A percentile compares a stretch with the other conserved stretches of the same genome.
These are phyloP conservation scores for Phanerochaete sordida DNA, from an alignment of 768 basidiomycete species.

Conservation along the genomic window DNA sequence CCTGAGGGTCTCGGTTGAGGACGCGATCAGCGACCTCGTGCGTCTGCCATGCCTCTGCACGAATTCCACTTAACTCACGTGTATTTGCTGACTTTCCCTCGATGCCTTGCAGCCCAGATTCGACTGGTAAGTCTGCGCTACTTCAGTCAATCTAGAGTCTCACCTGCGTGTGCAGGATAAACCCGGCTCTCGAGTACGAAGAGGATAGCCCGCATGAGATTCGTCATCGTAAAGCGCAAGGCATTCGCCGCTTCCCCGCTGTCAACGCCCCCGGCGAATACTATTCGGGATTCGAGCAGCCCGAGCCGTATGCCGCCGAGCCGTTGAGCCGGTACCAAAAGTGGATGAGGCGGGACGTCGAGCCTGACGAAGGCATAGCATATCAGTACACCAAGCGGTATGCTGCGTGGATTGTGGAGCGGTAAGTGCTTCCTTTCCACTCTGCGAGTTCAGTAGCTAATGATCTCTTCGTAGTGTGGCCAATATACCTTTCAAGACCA, in stretches of 20 bases:
- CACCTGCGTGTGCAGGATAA: slow-evolving; percentile 38
- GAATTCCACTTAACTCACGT: not conserved
- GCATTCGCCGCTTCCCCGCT: not conserved
- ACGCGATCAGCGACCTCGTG: slow-evolving; percentile 73
- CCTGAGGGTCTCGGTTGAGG: slow-evolving; percentile 52
- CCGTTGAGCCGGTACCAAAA: slow-evolving; percentile 45
- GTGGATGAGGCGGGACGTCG: slow-evolving; percentile 30
- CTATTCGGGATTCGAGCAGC: not conserved
- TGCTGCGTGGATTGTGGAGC: slow-evolving; percentile 42
- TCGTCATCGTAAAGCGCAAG: not conserved
- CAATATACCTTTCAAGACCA: slow-evolving; percentile 48
- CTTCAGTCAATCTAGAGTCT: not conserved
- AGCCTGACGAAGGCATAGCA: slow-evolving; percentile 34
- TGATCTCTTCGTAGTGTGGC: slow-evolving; percentile 6
- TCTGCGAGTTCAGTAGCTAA: not conserved
- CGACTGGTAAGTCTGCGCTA: slow-evolving; percentile 51
- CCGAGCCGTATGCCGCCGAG: slow-evolving; percentile 34
- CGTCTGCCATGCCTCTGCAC: slow-evolving; percentile 22
- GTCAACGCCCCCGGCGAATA: too few relatives aligned
- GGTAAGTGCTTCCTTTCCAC: slow-evolving; percentile 26
- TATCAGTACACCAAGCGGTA: slow-evolving; percentile 57
- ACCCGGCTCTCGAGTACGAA: slow-evolving; percentile 47
- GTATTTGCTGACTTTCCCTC: not conserved
- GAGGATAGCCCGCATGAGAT: not conserved
- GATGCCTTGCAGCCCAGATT: slow-evolving; percentile 48